Evolutionary conservation across 805 yeast species (phyloP), one percentile per base, ranked within the genome.

Genomic region (Ogataea haglerorum): DNA sequence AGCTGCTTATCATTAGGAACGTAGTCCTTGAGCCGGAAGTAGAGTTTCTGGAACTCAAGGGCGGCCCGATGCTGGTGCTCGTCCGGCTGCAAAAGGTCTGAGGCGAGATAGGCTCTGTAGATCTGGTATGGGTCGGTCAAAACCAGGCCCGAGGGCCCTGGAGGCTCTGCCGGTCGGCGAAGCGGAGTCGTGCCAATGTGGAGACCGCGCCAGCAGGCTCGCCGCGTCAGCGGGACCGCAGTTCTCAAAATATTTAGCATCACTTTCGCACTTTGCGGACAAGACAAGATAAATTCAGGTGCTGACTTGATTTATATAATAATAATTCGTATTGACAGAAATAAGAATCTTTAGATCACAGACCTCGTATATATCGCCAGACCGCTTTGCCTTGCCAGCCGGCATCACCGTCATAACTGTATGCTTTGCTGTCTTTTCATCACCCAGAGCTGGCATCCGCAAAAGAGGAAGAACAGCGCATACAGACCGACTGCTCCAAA

Each of bases 401-500:
- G 30, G 12, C 13, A 14, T 12, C n/a, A 16, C 13, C 17, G 9
- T 38, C 48, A 66, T 33, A 81, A 57, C 39, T 75, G 81, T 49
- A 88, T 84, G 49, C 88, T 70, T 38, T 75, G 72, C 56, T 82
- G 82, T 60, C 81, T 80, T 52, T 71, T 76, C 57, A 80, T 70
- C 52, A 82, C 53, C 49, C 74, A 65, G 15, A 88, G 77, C 64
- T 91, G 98, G 52, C 79, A 80, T 4, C 97, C 98, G 64, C 98
- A 91, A 67, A 90, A 91, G 23, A 82, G 68, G 55, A 93, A 84
- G 73, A 89, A 88, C 23, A 70, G 73, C 42, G 80, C 64, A 62
- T 91, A 91, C 9, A 91, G 89, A 42, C 83, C 60, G 7, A 90
- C 96, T 18, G 98, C 96, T 36, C 89, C 82, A 66, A 84, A 84